These are phyloP conservation scores for Coemansia interrupta DNA, from an alignment of 192 early-diverging fungal species.

Conservation along the genomic window DNA sequence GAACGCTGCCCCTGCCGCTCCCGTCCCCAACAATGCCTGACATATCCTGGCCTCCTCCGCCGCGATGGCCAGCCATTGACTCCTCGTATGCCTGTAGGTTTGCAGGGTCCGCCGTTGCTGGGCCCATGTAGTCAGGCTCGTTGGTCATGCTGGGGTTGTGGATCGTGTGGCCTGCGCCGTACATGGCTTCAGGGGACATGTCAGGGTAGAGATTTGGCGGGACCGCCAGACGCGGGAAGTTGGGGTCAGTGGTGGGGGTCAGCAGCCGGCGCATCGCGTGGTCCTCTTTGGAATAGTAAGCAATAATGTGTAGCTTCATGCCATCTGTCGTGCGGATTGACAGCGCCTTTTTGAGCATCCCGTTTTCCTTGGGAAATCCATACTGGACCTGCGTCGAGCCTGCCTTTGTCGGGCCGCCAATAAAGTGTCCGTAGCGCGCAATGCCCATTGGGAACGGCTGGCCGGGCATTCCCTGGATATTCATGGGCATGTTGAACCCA, in stretches of 20 bases:
- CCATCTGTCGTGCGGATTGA: constrained; percentile 77
- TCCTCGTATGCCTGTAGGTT: constrained; percentile 5
- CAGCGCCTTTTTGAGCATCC: constrained; percentile 85
- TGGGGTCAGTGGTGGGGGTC: constrained; percentile 65
- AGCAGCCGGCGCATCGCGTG: constrained; percentile 58
- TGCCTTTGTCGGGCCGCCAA: constrained; percentile 52
- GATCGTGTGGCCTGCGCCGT: constrained; percentile 41
- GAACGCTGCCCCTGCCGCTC: neutral
- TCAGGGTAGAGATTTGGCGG: constrained; percentile 85
- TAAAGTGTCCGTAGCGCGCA: constrained; percentile 53
- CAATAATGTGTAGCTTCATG: constrained; percentile 82
- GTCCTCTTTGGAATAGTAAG: constrained; percentile 85
- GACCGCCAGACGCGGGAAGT: constrained; percentile 63
- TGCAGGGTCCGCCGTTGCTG: constrained; percentile 6
- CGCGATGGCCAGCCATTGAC: constrained; percentile 3
- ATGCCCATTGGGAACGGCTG: constrained; percentile 51
- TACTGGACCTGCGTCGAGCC: constrained; percentile 54
- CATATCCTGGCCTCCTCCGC: neutral
- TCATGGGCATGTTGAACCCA: constrained; percentile 33
- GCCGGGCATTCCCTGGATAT: constrained; percentile 32
- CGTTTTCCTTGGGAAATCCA: constrained; percentile 66
- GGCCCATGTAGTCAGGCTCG: constrained; percentile 16
- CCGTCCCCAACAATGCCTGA: neutral
- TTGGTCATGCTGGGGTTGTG: neutral
- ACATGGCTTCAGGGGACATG: constrained; percentile 56